Base-by-base conservation (phyloP, 2,329 filamentous ascomycete genomes). In the Alternaria sp. region DNA sequence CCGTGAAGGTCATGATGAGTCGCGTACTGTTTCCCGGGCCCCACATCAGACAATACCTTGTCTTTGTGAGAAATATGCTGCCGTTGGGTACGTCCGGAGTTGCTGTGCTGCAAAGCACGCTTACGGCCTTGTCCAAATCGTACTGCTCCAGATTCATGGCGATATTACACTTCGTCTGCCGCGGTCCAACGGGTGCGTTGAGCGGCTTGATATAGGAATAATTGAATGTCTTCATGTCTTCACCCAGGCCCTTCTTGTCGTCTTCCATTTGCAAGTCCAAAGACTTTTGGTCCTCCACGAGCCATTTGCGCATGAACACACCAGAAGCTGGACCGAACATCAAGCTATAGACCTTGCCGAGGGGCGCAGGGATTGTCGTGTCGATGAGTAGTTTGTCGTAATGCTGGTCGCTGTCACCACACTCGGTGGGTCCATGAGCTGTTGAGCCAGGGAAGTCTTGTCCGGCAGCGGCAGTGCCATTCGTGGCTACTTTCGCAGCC, bases 11-110 rank as follows among this genome's bases (percentile, higher is more conserved):
- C 82, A 95, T 91, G 65, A 96, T 89, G 28, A 99, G 83, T 26
- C 94, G 88, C 1, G 96, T 99, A 43, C 89, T 84, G 74, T 97
- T 97, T 66, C 90, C 90, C 55, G 96, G 89, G 5, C 90, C 94
- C 96, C 96, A 99, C 55, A 92, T 92, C 21, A 99, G 85, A 75
- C 96, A 97, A 76, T 98, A 99, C 71, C 92, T 92, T 4, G 96
- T 99, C 81, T 97, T 98, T 49, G 93, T 92, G 41, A 88, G 87
- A 76, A 99, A 99, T 4, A 97, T 88, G 75, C 94, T 97, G 33
- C 96, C 96, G 76, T 90, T 97, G 0, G 96, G 96, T 2, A 99
- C 96, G 78, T 99, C 96, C 0, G 96, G 96, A 14, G 92, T 99
- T 74, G 95, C 92, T 0, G 94, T 97, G 28, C 89, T 90, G 60